Evolutionary conservation across 2,329 filamentous ascomycete genomes (phyloP).

Genomic region (Hirsutella rhossiliensis): DNA sequence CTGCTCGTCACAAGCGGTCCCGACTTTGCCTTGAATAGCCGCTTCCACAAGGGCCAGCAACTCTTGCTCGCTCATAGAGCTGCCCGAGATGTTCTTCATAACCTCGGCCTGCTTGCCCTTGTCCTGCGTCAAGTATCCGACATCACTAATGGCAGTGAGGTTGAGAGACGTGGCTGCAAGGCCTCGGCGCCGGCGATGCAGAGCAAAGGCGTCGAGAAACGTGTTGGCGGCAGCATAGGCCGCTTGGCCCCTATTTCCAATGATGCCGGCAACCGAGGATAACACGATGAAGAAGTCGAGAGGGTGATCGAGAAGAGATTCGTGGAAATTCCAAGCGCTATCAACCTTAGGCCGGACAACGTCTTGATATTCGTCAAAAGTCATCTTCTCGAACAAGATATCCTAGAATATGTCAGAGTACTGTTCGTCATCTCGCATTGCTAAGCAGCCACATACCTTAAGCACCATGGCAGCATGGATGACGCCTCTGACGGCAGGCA

Average conservation of each 20-base stretch:
- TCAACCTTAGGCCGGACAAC: constrained; percentile 39
- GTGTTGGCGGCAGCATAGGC: constrained; percentile 39
- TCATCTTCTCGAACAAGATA: constrained; percentile 41
- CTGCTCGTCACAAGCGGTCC: no score
- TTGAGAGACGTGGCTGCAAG: constrained; percentile 35
- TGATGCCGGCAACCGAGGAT: constrained; percentile 35
- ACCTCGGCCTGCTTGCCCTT: no score
- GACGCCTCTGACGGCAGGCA: constrained; percentile 27
- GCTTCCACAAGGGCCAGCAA: no score
- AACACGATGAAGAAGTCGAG: constrained; percentile 42
- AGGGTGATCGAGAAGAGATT: constrained; percentile 22
- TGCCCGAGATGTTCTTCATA: no score
- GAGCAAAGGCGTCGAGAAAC: constrained; percentile 23
- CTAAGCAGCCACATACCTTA: constrained; percentile 8
- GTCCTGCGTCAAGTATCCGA: constrained; percentile 39
- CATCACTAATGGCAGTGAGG: constrained; percentile 36
- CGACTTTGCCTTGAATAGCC: no score
- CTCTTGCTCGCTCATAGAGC: no score
- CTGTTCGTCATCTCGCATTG: background rate
- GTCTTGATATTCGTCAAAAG: constrained; percentile 30
- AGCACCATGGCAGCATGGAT: constrained; percentile 34
- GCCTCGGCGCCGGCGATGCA: constrained; percentile 24
- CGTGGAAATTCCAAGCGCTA: constrained; percentile 41
- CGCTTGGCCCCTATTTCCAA: constrained; percentile 38
- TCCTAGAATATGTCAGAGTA: constrained; percentile 19